phyloP scores from a whole-genome alignment of 73 alveolate genomes.

The Paramecium sonneborni region DNA sequence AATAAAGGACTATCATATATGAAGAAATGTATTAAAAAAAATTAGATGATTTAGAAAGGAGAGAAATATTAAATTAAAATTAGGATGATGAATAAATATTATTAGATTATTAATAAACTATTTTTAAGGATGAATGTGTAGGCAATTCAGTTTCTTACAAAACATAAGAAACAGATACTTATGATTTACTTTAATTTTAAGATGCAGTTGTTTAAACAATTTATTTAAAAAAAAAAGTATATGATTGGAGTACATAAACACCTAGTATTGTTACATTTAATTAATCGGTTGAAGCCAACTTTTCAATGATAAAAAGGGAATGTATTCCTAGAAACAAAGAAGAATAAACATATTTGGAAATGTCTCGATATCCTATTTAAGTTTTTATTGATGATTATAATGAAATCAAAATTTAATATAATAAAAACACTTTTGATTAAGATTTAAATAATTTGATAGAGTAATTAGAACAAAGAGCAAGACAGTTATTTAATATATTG shows the following conservation, averaged over 20 bases:
- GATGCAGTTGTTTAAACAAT: background rate
- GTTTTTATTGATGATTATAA: slow-evolving; percentile 15
- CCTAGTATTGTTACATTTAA: background rate
- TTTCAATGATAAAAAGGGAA: slow-evolving; percentile 47
- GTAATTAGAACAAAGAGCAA: background rate
- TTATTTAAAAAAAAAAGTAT: background rate
- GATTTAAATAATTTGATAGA: background rate
- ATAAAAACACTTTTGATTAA: background rate
- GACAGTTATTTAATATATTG: background rate
- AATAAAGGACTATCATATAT: background rate
- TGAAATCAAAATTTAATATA: background rate
- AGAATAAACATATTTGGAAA: slow-evolving; percentile 37
- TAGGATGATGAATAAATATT: background rate
- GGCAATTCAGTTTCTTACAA: background rate
- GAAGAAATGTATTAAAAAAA: slow-evolving; percentile 36
- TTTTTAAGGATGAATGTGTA: slow-evolving; percentile 41
- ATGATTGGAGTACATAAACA: slow-evolving; percentile 20
- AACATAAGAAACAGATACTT: slow-evolving; percentile 19
- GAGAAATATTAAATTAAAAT: background rate
- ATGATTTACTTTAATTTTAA: background rate
- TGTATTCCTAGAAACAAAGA: slow-evolving; percentile 39
- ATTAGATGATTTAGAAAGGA: slow-evolving; percentile 15
- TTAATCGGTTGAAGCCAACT: slow-evolving; percentile 24
- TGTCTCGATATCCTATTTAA: slow-evolving; percentile 11
- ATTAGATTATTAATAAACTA: background rate